Evolutionary conservation across 192 early-diverging fungal genomes (phyloP).

Genomic region (Thoreauomyces humboldtii): DNA sequence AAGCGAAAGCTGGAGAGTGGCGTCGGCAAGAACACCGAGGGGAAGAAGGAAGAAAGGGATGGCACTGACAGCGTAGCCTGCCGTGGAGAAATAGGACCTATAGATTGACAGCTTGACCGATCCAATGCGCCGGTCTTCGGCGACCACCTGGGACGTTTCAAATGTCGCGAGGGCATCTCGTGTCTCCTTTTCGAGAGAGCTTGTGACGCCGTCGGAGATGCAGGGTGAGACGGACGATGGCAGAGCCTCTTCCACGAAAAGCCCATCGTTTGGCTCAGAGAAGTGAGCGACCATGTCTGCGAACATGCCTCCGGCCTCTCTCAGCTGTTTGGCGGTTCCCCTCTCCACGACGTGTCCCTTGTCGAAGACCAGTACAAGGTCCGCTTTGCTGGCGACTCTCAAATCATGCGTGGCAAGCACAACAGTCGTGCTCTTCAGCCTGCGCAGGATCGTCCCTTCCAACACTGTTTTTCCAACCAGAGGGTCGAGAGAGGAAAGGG

Average conservation of each 20-base stretch:
- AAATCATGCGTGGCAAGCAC: conserved; percentile 75
- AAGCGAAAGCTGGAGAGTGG: neutral
- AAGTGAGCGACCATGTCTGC: conserved; percentile 50
- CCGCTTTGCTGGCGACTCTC: conserved; percentile 59
- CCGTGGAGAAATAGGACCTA: conserved; percentile 30
- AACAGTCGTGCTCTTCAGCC: conserved; percentile 62
- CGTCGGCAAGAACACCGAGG: neutral
- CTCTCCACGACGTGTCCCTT: conserved; percentile 47
- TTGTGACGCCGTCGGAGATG: too few species aligned
- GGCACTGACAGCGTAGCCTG: neutral
- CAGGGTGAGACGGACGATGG: too few species aligned
- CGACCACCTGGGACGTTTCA: conserved; percentile 1
- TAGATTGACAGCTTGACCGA: conserved; percentile 41
- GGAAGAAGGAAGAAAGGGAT: conserved; percentile 1
- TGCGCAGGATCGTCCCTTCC: conserved; percentile 54
- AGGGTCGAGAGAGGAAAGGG: conserved; percentile 56
- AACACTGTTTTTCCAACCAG: conserved; percentile 60
- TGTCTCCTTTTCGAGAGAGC: neutral
- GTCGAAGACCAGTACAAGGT: conserved; percentile 60
- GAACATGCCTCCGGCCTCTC: conserved; percentile 40
- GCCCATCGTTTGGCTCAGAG: too few species aligned
- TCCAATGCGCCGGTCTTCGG: conserved; percentile 31
- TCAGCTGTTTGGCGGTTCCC: conserved; percentile 65
- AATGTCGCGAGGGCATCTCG: neutral
- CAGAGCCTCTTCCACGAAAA: too few species aligned